These are phyloP conservation scores for Naganishia liquefaciens DNA, from an alignment of 1,284 basidiomycete species.

Conservation along the genomic window DNA sequence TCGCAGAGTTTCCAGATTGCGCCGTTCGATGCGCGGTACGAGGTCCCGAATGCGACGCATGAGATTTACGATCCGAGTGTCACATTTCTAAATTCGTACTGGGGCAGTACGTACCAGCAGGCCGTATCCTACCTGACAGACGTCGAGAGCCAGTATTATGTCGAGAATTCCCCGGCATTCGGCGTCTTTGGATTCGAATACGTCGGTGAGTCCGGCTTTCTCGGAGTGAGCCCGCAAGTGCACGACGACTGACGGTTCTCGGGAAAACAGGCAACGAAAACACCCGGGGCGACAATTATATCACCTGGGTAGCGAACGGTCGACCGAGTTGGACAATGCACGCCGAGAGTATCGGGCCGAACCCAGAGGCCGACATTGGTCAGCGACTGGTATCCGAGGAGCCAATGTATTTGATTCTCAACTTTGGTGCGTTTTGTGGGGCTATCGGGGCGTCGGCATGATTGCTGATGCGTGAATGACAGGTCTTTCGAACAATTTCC, in stretches of 20 bases:
- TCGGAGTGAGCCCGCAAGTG: conserved; percentile 54
- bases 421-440: conserved; percentile 62
- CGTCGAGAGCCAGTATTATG: conserved; percentile 56
- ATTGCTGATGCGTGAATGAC: too few relatives aligned
- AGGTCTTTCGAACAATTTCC: conserved; percentile 52
- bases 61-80: conserved; percentile 51
- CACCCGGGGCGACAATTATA: conserved; percentile 61
- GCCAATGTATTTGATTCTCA: conserved; percentile 72
- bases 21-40: conserved; percentile 67
- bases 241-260: conserved; percentile 58
- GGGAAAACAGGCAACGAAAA: conserved; percentile 56
- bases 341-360: conserved; percentile 64
- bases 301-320: conserved; percentile 67
- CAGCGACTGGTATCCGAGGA: conserved; percentile 76
- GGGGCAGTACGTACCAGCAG: conserved; percentile 76
- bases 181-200: conserved; percentile 71
- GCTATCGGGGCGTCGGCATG: conserved; percentile 38
- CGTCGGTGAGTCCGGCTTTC: conserved; percentile 54
- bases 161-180: conserved; percentile 40
- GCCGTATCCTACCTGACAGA: conserved; percentile 68
- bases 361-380: conserved; percentile 66
- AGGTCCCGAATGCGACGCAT: conserved; percentile 60
- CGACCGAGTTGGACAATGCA: conserved; percentile 60
- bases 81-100: conserved; percentile 69
- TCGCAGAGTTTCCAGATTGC: conserved; percentile 60